Conservation (phyloP, 106 monocot species). For the Allium sativum region DNA sequence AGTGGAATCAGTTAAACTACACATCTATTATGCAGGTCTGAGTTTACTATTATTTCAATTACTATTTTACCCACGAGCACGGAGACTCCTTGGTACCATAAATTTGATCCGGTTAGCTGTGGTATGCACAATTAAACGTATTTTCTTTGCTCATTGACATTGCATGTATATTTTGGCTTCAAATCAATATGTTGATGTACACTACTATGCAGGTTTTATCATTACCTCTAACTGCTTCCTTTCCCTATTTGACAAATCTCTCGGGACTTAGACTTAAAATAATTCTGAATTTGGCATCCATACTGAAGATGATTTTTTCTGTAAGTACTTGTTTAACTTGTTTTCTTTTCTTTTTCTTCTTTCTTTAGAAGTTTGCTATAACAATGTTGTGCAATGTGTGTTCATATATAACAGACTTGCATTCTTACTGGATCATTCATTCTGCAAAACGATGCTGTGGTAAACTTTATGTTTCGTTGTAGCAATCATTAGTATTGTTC, state of each 20-base stretch:
- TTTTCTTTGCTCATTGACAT: not conserved
- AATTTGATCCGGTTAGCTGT: conserved; percentile 30
- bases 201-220: conserved; percentile 40
- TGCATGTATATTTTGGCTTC: not conserved
- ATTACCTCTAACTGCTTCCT: conserved; percentile 43
- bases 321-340: conserved; percentile 58
- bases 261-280: conserved; percentile 42
- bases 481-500: too few relatives aligned
- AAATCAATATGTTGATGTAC: not conserved
- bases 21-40: conserved; percentile 22
- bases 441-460: conserved; percentile 79
- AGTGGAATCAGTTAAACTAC: not conserved
- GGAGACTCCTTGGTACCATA: conserved; percentile 33
- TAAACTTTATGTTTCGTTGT: conserved; percentile 16
- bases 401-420: conserved; percentile 20
- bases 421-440: conserved; percentile 46
- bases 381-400: too few relatives aligned
- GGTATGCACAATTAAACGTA: conserved; percentile 26
- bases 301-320: conserved; percentile 50
- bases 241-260: conserved; percentile 46
- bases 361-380: too few relatives aligned
- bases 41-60: conserved; percentile 43
- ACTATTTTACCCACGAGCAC: conserved; percentile 31
- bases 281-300: conserved; percentile 41
- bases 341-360: too few relatives aligned